phyloP scores from a whole-genome alignment of 2,329 filamentous ascomycete genomes.

The Fusarium equiseti region DNA sequence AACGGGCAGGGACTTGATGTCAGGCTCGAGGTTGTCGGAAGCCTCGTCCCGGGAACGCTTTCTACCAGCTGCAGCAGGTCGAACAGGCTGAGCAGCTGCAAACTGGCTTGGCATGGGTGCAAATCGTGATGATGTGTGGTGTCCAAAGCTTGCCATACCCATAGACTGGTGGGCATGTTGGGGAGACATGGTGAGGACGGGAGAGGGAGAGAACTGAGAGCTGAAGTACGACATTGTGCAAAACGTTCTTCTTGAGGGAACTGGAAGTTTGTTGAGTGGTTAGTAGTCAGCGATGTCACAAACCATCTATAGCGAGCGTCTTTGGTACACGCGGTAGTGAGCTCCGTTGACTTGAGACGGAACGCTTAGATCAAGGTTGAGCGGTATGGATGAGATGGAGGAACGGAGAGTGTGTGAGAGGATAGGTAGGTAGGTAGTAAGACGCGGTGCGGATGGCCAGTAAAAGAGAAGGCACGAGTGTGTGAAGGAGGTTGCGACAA shows the following conservation, averaged over 20 bases:
- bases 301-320: constrained; percentile 48
- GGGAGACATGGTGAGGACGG: constrained; percentile 57
- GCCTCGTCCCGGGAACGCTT: constrained; percentile 84
- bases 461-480: constrained; percentile 24
- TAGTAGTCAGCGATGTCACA: constrained; percentile 51
- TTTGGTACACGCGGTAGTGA: constrained; percentile 26
- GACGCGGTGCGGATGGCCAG: constrained; percentile 21
- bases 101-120: constrained; percentile 39
- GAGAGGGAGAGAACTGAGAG: constrained; percentile 58
- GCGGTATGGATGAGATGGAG: constrained; percentile 4
- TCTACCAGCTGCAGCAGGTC: constrained; percentile 62
- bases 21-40: constrained; percentile 73
- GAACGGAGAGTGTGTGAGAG: constrained; percentile 1
- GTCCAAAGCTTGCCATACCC: constrained; percentile 49
- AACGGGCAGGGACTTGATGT: constrained; percentile 58
- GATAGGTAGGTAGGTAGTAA: constrained; percentile 5
- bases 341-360: constrained; percentile 12
- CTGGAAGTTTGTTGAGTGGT: constrained; percentile 42
- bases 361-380: constrained; percentile 13
- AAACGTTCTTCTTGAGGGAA: constrained; percentile 27
- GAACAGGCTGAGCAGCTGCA: constrained; percentile 47
- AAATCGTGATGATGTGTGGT: constrained; percentile 44
- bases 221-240: constrained; percentile 59
- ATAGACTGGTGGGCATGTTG: constrained; percentile 52
- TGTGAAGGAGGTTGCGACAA: constrained; percentile 18